These are phyloP conservation scores for Groenewaldozyma tartarivorans DNA, from an alignment of 805 yeast species.

Conservation along the genomic window DNA sequence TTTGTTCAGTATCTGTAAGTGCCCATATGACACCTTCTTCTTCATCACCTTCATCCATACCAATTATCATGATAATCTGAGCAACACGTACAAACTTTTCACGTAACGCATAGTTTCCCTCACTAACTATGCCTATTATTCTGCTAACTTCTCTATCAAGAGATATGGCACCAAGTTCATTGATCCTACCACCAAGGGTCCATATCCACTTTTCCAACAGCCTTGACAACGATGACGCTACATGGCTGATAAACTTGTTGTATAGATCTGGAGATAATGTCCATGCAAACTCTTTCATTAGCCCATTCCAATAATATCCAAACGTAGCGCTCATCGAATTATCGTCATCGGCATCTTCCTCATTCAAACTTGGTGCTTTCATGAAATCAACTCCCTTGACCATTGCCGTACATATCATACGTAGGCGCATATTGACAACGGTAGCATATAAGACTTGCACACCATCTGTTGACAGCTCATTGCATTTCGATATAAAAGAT, in stretches of 20 bases:
- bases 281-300: conserved; percentile 57
- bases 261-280: conserved; percentile 48
- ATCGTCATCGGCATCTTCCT: conserved; percentile 13
- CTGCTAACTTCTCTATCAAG: conserved; percentile 73
- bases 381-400: conserved; percentile 35
- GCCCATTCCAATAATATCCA: conserved; percentile 50
- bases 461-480: conserved; percentile 36
- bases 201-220: conserved; percentile 60
- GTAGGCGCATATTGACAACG: conserved; percentile 29
- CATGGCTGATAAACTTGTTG: conserved; percentile 35
- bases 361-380: conserved; percentile 17
- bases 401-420: conserved; percentile 28
- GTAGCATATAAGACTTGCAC: conserved; percentile 33
- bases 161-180: conserved; percentile 74
- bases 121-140: conserved; percentile 54
- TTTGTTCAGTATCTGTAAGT: conserved; percentile 64
- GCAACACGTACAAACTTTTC: conserved; percentile 74
- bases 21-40: conserved; percentile 55
- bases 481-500: conserved; percentile 27
- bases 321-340: conserved; percentile 33
- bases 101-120: conserved; percentile 64
- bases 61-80: conserved; percentile 72
- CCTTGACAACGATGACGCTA: conserved; percentile 47
- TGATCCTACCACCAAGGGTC: conserved; percentile 55
- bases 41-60: conserved; percentile 65